A percentile compares a stretch with the other conserved stretches of the same genome.
Evolutionary conservation across 2,329 filamentous ascomycete genomes (phyloP).

Genomic region (Aspergillus bombycis): DNA sequence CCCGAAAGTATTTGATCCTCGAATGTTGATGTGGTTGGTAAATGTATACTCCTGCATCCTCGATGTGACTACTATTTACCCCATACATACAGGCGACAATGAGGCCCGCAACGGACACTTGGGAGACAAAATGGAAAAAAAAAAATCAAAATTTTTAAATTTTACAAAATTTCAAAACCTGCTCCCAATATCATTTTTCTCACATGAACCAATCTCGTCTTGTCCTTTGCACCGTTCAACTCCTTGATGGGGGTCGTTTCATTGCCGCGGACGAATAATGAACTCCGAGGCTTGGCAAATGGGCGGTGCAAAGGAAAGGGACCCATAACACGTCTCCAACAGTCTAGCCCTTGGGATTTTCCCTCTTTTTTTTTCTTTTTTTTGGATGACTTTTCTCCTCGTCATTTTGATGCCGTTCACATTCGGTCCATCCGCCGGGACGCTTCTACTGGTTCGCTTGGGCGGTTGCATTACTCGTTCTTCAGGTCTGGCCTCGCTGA

Average conservation of each 20-base stretch:
- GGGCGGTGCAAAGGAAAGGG: conserved; percentile 10
- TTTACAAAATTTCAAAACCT: neutral
- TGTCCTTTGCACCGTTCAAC: neutral
- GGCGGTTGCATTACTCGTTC: neutral
- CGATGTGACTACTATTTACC: neutral
- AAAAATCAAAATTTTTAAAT: neutral
- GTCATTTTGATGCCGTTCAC: neutral
- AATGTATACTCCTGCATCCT: neutral
- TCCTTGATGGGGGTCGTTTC: conserved; percentile 3
- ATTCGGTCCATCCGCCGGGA: too few relatives aligned
- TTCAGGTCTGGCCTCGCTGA: neutral
- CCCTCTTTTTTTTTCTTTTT: neutral
- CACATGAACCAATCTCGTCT: neutral
- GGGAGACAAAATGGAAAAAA: neutral
- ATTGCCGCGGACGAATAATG: conserved; percentile 1
- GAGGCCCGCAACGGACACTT: neutral
- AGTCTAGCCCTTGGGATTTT: conserved; percentile 3
- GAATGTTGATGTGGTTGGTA: neutral
- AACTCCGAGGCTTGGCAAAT: conserved; percentile 9
- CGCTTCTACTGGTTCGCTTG: neutral
- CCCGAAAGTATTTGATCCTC: neutral
- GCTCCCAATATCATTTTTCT: neutral
- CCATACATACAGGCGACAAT: neutral
- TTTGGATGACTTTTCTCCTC: neutral
- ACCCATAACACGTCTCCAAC: conserved; percentile 2